phyloP scores from a whole-genome alignment of 2,329 filamentous ascomycete genomes.

The Phyllosticta paracitricarpa region DNA sequence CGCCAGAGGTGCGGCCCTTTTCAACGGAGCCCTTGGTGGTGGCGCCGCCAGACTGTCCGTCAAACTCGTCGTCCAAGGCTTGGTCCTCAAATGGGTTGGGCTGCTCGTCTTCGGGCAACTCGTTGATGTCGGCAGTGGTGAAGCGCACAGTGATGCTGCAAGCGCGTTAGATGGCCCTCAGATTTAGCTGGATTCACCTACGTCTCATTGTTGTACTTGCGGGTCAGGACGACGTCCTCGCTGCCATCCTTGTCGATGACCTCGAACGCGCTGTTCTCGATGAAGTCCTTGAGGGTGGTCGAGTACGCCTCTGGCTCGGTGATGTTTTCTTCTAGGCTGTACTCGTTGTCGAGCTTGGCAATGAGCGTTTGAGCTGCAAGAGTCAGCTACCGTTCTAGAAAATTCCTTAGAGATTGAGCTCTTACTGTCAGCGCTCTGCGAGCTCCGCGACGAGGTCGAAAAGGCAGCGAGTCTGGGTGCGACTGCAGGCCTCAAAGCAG shows the following conservation, averaged over 20 bases:
- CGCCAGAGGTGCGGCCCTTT: conserved; percentile 39
- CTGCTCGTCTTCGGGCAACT: conserved; percentile 41
- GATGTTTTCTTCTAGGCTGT: conserved; percentile 42
- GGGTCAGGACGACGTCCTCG: conserved; percentile 77
- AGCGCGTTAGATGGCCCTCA: conserved; percentile 2
- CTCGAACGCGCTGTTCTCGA: conserved; percentile 76
- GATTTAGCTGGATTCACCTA: conserved; percentile 35
- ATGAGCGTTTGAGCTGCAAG: conserved; percentile 59
- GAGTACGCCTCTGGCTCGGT: conserved; percentile 56
- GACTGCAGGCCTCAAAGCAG: conserved; percentile 23
- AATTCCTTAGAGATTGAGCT: neutral
- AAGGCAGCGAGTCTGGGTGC: conserved; percentile 30
- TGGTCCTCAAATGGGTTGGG: conserved; percentile 37
- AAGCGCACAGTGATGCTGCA: conserved; percentile 67
- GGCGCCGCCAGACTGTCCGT: conserved; percentile 45
- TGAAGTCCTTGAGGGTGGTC: conserved; percentile 73
- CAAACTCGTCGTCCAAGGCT: conserved; percentile 45
- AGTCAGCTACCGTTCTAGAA: neutral
- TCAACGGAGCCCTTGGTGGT: conserved; percentile 48
- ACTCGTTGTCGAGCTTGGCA: conserved; percentile 75
- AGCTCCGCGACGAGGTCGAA: conserved; percentile 29
- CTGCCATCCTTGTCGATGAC: conserved; percentile 69
- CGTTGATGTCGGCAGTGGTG: conserved; percentile 72
- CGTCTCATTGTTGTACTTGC: conserved; percentile 82
- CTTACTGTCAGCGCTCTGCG: conserved; percentile 20